Percentiles rank a stretch among this genome's conserved stretches.
Evolutionary conservation across 2,329 filamentous ascomycete genomes (phyloP).

Genomic region (Colletotrichum camelliae): DNA sequence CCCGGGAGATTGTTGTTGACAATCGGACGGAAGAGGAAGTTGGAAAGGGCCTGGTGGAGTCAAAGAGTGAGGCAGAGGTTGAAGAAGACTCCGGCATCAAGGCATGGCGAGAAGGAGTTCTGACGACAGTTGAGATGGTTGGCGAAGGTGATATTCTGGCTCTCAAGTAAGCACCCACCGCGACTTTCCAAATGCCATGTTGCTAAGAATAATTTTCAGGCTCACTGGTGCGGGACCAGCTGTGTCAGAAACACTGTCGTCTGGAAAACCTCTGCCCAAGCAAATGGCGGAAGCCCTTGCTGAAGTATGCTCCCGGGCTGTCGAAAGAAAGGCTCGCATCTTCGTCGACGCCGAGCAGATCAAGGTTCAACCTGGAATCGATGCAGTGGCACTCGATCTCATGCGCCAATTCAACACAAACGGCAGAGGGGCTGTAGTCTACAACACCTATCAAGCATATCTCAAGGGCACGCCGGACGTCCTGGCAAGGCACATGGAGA

Average conservation of each 20-base stretch:
- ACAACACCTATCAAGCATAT: slow-evolving; percentile 82
- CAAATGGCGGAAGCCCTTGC: slow-evolving; percentile 75
- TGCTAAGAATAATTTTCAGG: slow-evolving; percentile 33
- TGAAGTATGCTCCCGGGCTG: slow-evolving; percentile 75
- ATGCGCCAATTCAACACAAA: slow-evolving; percentile 77
- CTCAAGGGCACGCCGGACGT: slow-evolving; percentile 67
- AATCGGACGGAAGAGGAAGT: slow-evolving; percentile 53
- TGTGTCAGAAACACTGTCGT: slow-evolving; percentile 71
- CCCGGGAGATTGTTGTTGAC: slow-evolving; percentile 77
- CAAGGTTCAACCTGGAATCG: slow-evolving; percentile 77
- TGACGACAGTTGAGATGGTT: slow-evolving; percentile 76
- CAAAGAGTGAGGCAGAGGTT: slow-evolving; percentile 53
- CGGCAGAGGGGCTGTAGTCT: slow-evolving; percentile 70
- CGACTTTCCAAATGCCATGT: neutral
- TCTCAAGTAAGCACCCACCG: slow-evolving; percentile 53
- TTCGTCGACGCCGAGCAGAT: slow-evolving; percentile 89
- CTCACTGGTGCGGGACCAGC: slow-evolving; percentile 84
- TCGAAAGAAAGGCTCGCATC: slow-evolving; percentile 71
- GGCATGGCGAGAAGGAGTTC: slow-evolving; percentile 75
- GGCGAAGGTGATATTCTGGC: slow-evolving; percentile 68
- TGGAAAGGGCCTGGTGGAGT: slow-evolving; percentile 48
- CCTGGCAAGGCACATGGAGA: slow-evolving; percentile 63
- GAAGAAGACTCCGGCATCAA: slow-evolving; percentile 60
- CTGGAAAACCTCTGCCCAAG: slow-evolving; percentile 65
- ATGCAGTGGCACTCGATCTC: slow-evolving; percentile 77